These are phyloP conservation scores for Ogataea henricii DNA, from an alignment of 805 yeast species.

Conservation along the genomic window DNA sequence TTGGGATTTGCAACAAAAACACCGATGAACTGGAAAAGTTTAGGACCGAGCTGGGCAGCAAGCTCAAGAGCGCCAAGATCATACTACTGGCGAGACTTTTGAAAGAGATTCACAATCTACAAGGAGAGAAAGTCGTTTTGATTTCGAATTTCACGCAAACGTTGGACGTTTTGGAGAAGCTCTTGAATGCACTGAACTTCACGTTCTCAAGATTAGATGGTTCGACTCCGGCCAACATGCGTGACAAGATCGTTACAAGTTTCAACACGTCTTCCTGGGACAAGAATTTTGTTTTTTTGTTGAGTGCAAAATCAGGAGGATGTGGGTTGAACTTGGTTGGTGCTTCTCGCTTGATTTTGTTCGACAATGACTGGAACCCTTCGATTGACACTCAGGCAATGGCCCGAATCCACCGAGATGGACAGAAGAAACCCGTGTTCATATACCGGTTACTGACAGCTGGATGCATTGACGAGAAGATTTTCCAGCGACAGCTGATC, in stretches of 20 bases:
- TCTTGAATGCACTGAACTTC: constrained; percentile 51
- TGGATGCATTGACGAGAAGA: constrained; percentile 93
- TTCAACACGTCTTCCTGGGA: constrained; percentile 56
- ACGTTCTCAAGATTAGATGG: constrained; percentile 78
- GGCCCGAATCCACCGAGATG: constrained; percentile 95
- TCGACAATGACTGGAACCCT: constrained; percentile 98
- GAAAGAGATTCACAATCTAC: constrained; percentile 42
- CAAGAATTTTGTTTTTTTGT: constrained; percentile 60
- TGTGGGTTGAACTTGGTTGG: constrained; percentile 89
- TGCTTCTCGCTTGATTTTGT: constrained; percentile 79
- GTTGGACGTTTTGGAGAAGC: constrained; percentile 67
- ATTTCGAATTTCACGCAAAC: constrained; percentile 90
- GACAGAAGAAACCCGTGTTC: constrained; percentile 76
- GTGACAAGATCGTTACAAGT: constrained; percentile 65
- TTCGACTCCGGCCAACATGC: constrained; percentile 63
- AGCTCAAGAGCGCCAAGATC: constrained; percentile 62
- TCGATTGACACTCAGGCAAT: constrained; percentile 89
- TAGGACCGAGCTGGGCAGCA: constrained; percentile 33
- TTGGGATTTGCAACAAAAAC: constrained; percentile 27
- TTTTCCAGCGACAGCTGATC: constrained; percentile 86
- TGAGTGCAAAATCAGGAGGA: constrained; percentile 93
- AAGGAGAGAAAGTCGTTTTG: constrained; percentile 75
- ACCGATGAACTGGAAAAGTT: constrained; percentile 25
- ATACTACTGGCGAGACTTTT: constrained; percentile 59
- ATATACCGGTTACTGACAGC: constrained; percentile 83